Conservation (phyloP, 208 protist species). For the Herpetomonas samuelpessoai region DNA sequence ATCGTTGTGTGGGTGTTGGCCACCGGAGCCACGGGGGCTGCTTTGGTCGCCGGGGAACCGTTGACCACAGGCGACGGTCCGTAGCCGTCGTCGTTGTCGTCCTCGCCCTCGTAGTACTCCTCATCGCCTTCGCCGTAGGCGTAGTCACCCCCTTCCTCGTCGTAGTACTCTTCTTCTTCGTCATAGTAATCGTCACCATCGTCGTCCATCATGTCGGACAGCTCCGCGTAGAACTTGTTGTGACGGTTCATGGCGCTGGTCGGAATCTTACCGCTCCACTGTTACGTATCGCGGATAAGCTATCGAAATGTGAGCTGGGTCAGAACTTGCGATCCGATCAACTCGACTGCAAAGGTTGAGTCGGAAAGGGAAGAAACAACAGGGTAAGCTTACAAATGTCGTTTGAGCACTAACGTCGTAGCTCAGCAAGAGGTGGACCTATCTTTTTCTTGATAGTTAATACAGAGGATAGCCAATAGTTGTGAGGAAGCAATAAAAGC, state of each 20-base stretch:
- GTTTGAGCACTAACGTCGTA: too few species aligned
- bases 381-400: too few species aligned
- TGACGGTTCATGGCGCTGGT: slow-evolving; percentile 66
- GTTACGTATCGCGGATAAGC: too few species aligned
- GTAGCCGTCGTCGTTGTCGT: slow-evolving; percentile 4
- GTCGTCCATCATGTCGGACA: slow-evolving; percentile 43
- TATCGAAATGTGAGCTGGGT: too few species aligned
- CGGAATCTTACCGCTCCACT: neutral
- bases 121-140: slow-evolving; percentile 37
- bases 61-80: neutral
- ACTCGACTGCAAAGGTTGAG: too few species aligned
- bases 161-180: slow-evolving; percentile 43
- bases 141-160: slow-evolving; percentile 48
- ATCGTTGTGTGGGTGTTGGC: slow-evolving; percentile 28
- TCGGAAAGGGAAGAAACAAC: too few species aligned
- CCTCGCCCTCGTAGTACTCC: slow-evolving; percentile 16
- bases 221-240: slow-evolving; percentile 69
- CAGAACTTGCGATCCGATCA: too few species aligned
- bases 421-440: too few species aligned
- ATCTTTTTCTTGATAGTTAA: too few species aligned
- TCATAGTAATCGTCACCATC: slow-evolving; percentile 52
- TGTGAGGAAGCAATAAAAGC: too few species aligned
- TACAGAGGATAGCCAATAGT: too few species aligned
- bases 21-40: neutral
- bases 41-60: too few species aligned